A percentile compares a stretch with the other conserved stretches of the same genome.
Conservation (phyloP, 2,329 filamentous ascomycete species). For the Aspergillus viridinutans region DNA sequence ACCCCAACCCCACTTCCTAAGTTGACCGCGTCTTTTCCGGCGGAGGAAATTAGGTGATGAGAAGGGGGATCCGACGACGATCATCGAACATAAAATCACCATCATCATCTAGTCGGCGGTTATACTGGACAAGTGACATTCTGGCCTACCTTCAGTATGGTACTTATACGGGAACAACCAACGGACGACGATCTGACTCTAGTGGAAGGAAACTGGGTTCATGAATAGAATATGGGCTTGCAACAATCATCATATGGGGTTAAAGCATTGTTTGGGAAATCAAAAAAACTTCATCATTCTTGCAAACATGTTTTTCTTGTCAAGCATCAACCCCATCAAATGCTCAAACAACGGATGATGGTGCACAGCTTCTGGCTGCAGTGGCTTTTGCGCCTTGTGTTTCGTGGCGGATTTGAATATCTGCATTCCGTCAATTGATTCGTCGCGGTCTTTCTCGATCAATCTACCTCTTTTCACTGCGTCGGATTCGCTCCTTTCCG, state of each 20-base stretch:
- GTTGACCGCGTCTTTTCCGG: conserved; percentile 8
- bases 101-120: conserved; percentile 1
- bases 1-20: conserved; percentile 77
- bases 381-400: not conserved
- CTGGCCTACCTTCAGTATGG: not conserved
- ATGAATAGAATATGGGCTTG: conserved; percentile 3
- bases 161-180: not conserved
- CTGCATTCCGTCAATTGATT: not conserved
- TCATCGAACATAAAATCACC: not conserved
- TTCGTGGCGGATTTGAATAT: not conserved
- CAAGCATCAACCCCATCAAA: not conserved
- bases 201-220: not conserved
- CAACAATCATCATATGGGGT: not conserved
- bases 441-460: not conserved
- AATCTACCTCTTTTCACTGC: not conserved
- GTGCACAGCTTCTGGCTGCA: not conserved
- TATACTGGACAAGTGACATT: not conserved
- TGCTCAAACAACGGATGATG: not conserved
- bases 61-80: not conserved
- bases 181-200: not conserved
- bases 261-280: not conserved
- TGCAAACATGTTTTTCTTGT: not conserved
- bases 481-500: not conserved
- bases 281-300: not conserved
- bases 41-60: conserved; percentile 5